Conservation (phyloP, 768 basidiomycete species). For the Trametes punicea region DNA sequence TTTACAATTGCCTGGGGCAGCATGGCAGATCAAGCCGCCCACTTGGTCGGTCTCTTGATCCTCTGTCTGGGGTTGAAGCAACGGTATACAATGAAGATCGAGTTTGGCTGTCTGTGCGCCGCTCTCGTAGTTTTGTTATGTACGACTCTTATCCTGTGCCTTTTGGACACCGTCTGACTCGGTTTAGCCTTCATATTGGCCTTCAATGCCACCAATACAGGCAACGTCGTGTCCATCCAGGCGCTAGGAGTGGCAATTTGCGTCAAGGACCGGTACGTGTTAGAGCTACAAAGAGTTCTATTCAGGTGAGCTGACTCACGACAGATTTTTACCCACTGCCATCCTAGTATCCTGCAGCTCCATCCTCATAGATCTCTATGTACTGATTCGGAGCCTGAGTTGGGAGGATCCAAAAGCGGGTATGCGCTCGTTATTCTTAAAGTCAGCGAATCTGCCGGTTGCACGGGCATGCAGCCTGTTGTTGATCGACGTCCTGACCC, state of each 20-base stretch:
- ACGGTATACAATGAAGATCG: slow-evolving; percentile 30
- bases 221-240: slow-evolving; percentile 22
- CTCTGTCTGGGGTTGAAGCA: slow-evolving; percentile 35
- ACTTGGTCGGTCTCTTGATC: slow-evolving; percentile 39
- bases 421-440: slow-evolving; percentile 18
- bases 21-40: slow-evolving; percentile 37
- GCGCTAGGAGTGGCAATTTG: slow-evolving; percentile 29
- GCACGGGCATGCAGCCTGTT: slow-evolving; percentile 39
- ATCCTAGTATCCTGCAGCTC: slow-evolving; percentile 35
- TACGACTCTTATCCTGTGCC: slow-evolving; percentile 21
- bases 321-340: slow-evolving; percentile 39
- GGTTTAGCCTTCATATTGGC: slow-evolving; percentile 38
- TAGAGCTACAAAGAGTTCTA: background rate
- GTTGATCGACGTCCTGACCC: slow-evolving; percentile 39
- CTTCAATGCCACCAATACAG: slow-evolving; percentile 38
- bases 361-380: slow-evolving; percentile 38
- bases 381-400: slow-evolving; percentile 32
- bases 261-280: slow-evolving; percentile 30
- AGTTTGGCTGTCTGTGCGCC: slow-evolving; percentile 32
- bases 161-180: background rate
- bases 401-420: slow-evolving; percentile 25
- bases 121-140: slow-evolving; percentile 35
- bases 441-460: slow-evolving; percentile 31
- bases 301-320: too few species aligned
- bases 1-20: slow-evolving; percentile 46